Conservation (phyloP, 306 rosid species). For the Pterocarpus macrocarpus region DNA sequence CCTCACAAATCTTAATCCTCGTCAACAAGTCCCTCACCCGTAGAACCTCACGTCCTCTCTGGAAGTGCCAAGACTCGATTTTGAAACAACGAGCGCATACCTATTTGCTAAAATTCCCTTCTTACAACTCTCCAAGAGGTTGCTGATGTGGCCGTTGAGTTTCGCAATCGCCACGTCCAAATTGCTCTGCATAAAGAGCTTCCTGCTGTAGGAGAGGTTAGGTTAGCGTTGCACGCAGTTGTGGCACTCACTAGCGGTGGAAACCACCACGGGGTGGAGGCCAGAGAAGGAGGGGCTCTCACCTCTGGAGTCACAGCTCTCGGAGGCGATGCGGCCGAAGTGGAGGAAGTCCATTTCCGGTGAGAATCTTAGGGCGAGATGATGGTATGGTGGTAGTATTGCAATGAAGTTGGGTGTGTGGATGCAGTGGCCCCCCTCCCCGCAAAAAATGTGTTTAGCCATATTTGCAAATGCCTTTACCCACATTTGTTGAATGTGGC, state of each 20-base stretch:
- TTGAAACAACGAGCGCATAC: slow-evolving; percentile 75
- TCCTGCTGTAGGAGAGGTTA: slow-evolving; percentile 82
- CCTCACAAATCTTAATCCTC: slow-evolving; percentile 83
- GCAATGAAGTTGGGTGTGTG: too few species aligned
- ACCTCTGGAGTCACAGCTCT: slow-evolving; percentile 59
- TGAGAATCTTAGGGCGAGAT: slow-evolving; percentile 51
- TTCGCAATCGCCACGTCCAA: slow-evolving; percentile 70
- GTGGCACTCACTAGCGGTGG: slow-evolving; percentile 64
- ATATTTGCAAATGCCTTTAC: too few species aligned
- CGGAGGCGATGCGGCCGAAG: slow-evolving; percentile 66
- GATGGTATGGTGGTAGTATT: not conserved
- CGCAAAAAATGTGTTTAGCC: too few species aligned
- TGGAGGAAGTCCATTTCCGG: slow-evolving; percentile 66
- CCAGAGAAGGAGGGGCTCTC: slow-evolving; percentile 55
- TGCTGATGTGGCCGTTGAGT: slow-evolving; percentile 62
- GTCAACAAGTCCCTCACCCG: slow-evolving; percentile 70
- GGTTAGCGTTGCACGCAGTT: slow-evolving; percentile 82
- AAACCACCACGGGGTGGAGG: slow-evolving; percentile 45
- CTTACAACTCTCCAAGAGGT: slow-evolving; percentile 65
- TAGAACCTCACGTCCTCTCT: slow-evolving; percentile 88
- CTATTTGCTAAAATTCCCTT: slow-evolving; percentile 68
- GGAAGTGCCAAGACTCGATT: slow-evolving; percentile 74
- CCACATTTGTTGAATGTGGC: too few species aligned
- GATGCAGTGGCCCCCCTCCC: too few species aligned
- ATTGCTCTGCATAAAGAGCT: slow-evolving; percentile 96